Evolutionary conservation across 176 grass and related monocot genomes (phyloP), one percentile per base, ranked within the genome.

Genomic region (Elaeis guineensis): DNA sequence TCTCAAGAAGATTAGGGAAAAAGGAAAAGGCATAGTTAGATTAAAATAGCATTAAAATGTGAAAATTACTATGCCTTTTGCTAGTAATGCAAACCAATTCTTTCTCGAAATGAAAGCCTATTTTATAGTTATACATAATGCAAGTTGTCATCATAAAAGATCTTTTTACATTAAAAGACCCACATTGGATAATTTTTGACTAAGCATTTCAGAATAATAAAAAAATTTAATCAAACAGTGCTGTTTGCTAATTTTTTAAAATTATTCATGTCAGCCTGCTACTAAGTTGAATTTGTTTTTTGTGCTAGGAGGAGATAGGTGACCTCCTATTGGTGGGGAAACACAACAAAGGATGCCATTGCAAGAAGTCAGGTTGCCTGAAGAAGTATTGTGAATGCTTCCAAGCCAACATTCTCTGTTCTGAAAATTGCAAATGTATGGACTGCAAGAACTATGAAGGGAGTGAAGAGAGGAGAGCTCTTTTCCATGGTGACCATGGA

Each of bases 381-480:
- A 82, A 82, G 62, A 82, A 72, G 75, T 82, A 82, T 23, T 77
- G 79, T 20, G 73, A 58, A 23, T 77, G 79, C 57, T 82, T 82
- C 29, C 63, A 67, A 77, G 64, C 51, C 49, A 82, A 72, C 66
- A 65, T 82, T 72, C 69, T 72, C 50, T 82, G 73, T 30, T 77
- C 79, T 25, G 69, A 77, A 51, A 82, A 77, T 59, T 82, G 79
- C 62, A 67, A 35, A 52, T 82, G 73, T 69, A 64, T 20, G 21
- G 53, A 58, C 25, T 80, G 78, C 71, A 80, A 80, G 70, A 80
- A 75, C 53, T 80, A 58, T 63, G 44, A 54, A 62, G 67, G 71
- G 22, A 80, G 54, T 26, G 58, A 54, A 64, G 59, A 80, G 53
- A 62, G 73, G 63, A 76, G 75, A 82, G 29, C 61, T 53, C 63